Evolutionary conservation across 2,329 filamentous ascomycete species (phyloP).

Genomic region (Salinomyces thailandicus): DNA sequence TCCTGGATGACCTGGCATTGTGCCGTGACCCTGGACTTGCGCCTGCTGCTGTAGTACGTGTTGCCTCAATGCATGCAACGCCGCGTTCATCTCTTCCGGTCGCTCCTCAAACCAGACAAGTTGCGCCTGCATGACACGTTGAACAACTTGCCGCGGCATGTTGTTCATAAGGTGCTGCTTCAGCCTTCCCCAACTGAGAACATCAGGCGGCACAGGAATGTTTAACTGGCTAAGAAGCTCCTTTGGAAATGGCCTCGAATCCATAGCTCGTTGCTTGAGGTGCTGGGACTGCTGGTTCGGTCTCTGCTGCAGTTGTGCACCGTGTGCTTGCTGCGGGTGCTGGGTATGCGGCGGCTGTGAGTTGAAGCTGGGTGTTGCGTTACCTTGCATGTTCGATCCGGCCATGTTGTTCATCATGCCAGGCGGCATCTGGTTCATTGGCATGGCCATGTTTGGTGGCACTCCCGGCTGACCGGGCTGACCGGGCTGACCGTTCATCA

Average conservation of each 20-base stretch:
- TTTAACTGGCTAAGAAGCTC: conserved; percentile 9
- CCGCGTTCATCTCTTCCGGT: conserved; percentile 24
- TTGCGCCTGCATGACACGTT: conserved; percentile 28
- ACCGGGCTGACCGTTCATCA: conserved; percentile 1
- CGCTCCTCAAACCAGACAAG: conserved; percentile 16
- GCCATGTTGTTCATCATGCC: conserved; percentile 3
- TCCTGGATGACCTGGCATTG: conserved; percentile 6
- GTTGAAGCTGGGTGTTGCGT: conserved; percentile 8
- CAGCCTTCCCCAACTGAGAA: conserved; percentile 47
- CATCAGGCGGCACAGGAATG: conserved; percentile 34
- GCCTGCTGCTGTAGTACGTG: conserved; percentile 12
- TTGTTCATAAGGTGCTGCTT: conserved; percentile 45
- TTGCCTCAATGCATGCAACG: conserved; percentile 28
- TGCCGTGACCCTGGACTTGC: background rate
- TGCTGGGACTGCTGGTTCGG: conserved; percentile 8
- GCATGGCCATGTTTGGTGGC: conserved; percentile 7
- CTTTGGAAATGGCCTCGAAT: conserved; percentile 13
- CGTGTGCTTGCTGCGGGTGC: conserved; percentile 7
- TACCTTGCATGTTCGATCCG: conserved; percentile 6
- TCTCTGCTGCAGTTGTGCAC: conserved; percentile 6
- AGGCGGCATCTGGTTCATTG: conserved; percentile 2
- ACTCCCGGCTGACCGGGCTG: conserved; percentile 1
- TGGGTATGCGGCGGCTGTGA: conserved; percentile 10
- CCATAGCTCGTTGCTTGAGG: conserved; percentile 12
- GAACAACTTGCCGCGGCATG: conserved; percentile 31